Evolutionary conservation across 78 protist genomes (phyloP).

Genomic region (Pelomyxa schiedti): DNA sequence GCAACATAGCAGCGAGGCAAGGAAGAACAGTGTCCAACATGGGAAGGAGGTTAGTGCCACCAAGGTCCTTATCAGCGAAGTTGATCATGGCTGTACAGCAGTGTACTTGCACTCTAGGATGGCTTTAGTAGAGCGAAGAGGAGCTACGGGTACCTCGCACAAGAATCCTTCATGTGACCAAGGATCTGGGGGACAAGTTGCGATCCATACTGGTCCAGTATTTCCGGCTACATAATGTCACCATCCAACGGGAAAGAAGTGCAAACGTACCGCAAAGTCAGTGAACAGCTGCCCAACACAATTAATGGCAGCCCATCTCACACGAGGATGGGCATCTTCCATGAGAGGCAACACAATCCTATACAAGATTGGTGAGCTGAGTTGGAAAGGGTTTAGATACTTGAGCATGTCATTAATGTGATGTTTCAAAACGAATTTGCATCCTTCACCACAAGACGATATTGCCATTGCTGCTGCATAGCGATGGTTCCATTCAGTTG

Average conservation of each 20-base stretch:
- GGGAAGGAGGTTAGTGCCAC: neutral
- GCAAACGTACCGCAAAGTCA: neutral
- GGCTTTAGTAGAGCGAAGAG: neutral
- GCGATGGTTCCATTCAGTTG: neutral
- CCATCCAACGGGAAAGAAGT: neutral
- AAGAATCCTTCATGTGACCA: neutral
- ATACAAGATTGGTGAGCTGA: neutral
- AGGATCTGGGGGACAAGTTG: neutral
- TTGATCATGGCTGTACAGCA: neutral
- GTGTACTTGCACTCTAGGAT: neutral
- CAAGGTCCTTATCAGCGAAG: neutral
- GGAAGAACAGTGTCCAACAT: neutral
- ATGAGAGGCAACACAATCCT: neutral
- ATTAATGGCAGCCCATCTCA: neutral
- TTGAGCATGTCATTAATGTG: neutral
- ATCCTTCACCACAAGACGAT: neutral
- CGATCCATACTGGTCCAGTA: neutral
- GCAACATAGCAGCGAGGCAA: too few relatives aligned
- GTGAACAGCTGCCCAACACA: neutral
- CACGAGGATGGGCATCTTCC: neutral
- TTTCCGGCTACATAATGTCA: neutral
- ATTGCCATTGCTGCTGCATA: neutral
- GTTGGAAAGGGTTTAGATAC: neutral
- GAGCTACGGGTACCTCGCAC: neutral
- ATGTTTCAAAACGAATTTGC: neutral